These are phyloP conservation scores for Neoascochyta sp. DNA, from an alignment of 2,329 filamentous ascomycete genomes.

Conservation along the genomic window DNA sequence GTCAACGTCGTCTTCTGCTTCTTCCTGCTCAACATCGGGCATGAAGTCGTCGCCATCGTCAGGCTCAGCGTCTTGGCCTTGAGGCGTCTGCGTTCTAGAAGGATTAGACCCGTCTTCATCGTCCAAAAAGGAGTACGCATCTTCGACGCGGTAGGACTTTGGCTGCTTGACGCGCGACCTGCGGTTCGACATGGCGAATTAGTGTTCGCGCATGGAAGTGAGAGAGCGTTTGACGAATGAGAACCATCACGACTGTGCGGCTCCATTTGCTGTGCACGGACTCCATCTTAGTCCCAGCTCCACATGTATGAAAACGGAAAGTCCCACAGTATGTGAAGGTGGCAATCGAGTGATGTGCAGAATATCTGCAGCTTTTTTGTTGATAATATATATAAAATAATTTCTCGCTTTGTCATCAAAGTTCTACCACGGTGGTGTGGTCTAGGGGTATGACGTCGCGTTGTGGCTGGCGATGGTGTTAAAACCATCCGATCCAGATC, in stretches of 20 bases:
- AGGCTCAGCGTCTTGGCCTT: conserved; percentile 10
- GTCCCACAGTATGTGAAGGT: not conserved
- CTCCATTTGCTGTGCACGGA: not conserved
- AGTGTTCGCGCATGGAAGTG: conserved; percentile 4
- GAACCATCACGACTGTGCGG: not conserved
- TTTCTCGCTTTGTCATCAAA: conserved; percentile 8
- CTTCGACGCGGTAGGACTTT: conserved; percentile 18
- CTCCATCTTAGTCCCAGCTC: not conserved
- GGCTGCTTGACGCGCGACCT: conserved; percentile 19
- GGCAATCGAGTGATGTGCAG: not conserved
- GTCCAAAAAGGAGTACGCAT: conserved; percentile 22
- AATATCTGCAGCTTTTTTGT: too few species aligned
- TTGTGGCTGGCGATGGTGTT: conserved; percentile 33
- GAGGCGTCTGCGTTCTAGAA: conserved; percentile 9
- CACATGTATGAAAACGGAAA: not conserved
- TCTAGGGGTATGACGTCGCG: conserved; percentile 42
- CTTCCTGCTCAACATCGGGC: conserved; percentile 23
- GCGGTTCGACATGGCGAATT: conserved; percentile 14
- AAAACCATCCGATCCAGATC: conserved; percentile 28
- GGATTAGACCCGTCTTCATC: conserved; percentile 12
- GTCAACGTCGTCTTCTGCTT: conserved; percentile 21
- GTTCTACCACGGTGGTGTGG: conserved; percentile 29
- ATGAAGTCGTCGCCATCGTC: conserved; percentile 27
- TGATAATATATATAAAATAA: conserved; percentile 2
- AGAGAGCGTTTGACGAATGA: conserved; percentile 5